phyloP scores from a whole-genome alignment of 108 stramenopile genomes.

The Schizochytrium sp. region DNA sequence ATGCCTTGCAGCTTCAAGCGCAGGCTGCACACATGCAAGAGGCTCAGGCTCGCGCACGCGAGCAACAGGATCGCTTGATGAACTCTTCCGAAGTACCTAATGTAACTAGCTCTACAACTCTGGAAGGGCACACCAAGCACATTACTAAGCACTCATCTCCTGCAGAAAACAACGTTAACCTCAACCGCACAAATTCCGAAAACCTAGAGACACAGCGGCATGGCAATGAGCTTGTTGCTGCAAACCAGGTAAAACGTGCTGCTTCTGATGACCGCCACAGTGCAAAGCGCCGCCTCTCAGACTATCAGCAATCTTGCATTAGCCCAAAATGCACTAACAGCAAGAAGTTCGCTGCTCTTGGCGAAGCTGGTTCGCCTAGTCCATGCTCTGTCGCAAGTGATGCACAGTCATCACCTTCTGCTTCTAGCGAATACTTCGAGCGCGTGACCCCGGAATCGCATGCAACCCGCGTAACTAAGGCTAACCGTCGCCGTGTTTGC shows the following conservation, averaged over 20 bases:
- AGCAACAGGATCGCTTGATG: neutral
- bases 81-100: no score
- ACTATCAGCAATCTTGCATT: slow-evolving; percentile 4
- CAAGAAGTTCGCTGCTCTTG: neutral
- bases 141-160: no score
- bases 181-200: no score
- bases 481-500: slow-evolving; percentile 39
- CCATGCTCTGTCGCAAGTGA: neutral
- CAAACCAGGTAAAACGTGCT: neutral
- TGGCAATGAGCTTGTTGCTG: neutral
- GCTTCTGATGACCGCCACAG: neutral
- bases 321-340: neutral
- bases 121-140: no score
- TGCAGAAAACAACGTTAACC: no score
- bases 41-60: neutral
- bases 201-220: no score
- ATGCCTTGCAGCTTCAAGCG: neutral
- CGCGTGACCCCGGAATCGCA: neutral
- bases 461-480: slow-evolving; percentile 21
- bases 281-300: slow-evolving; percentile 6
- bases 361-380: neutral
- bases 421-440: neutral
- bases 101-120: no score
- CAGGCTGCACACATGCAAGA: neutral
- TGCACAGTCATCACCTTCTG: neutral